These are phyloP conservation scores for Hysterium pulicare DNA, from an alignment of 2,329 filamentous ascomycete species.

Conservation along the genomic window DNA sequence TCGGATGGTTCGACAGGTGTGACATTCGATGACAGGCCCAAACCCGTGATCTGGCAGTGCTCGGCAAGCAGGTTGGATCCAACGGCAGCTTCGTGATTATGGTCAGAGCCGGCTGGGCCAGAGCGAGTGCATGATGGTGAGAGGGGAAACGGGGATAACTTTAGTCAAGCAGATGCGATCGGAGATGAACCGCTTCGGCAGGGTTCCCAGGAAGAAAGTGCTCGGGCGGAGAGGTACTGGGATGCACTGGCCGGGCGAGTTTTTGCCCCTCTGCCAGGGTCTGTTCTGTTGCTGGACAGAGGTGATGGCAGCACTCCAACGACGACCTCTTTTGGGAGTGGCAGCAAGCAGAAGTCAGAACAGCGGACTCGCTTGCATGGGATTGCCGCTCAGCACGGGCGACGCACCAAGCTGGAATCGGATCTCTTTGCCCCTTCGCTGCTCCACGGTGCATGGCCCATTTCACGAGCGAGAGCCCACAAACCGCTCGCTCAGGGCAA, in stretches of 20 bases:
- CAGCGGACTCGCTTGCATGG: slow-evolving; percentile 1
- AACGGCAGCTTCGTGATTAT: no score
- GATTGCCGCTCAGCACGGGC: not conserved
- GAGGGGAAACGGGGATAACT: slow-evolving; percentile 19
- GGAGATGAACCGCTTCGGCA: slow-evolving; percentile 30
- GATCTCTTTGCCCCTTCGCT: slow-evolving; percentile 9
- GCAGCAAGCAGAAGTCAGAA: not conserved
- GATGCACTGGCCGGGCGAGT: not conserved
- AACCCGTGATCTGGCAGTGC: slow-evolving; percentile 28
- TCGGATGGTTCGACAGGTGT: slow-evolving; percentile 16
- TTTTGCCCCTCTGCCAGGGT: slow-evolving; percentile 3
- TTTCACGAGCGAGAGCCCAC: not conserved
- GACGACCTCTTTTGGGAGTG: not conserved
- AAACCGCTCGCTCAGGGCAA: slow-evolving; percentile 1
- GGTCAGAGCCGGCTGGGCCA: slow-evolving; percentile 3
- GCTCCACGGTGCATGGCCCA: not conserved
- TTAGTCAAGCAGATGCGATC: slow-evolving; percentile 33
- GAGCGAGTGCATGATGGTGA: slow-evolving; percentile 1
- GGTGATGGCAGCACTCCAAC: not conserved
- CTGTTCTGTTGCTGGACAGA: not conserved
- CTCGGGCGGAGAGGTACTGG: not conserved
- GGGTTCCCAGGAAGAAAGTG: slow-evolving; percentile 4
- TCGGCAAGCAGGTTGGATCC: not conserved
- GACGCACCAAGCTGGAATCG: slow-evolving; percentile 14
- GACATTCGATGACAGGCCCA: slow-evolving; percentile 21